A percentile compares a stretch with the other conserved stretches of the same genome.
Evolutionary conservation across 768 basidiomycete species (phyloP).

Genomic region (Pleurotus platypus): DNA sequence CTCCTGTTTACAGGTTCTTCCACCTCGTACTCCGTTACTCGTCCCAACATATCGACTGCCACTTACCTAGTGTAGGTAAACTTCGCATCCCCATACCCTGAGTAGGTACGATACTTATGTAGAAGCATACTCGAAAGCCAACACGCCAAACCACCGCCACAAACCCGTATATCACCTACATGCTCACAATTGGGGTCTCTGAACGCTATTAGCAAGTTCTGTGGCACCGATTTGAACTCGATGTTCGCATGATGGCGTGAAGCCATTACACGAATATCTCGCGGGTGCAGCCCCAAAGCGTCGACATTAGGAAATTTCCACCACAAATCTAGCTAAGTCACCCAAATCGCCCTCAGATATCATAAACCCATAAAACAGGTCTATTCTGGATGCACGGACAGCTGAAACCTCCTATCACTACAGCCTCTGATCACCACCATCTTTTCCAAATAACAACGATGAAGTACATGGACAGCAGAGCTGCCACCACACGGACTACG

Average conservation of each 20-base stretch:
- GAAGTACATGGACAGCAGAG: background rate
- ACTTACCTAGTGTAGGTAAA: too few relatives aligned
- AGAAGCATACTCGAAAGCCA: background rate
- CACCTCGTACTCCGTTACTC: too few relatives aligned
- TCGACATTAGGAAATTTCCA: background rate
- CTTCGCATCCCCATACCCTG: too few relatives aligned
- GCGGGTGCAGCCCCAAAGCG: background rate
- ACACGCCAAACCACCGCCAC: background rate
- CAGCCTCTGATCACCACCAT: background rate
- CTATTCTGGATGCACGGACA: too few relatives aligned
- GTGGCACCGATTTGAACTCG: background rate
- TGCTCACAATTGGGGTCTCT: background rate
- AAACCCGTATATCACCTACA: conserved; percentile 1
- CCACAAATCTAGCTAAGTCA: background rate
- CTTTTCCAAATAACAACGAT: conserved; percentile 2
- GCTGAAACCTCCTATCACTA: background rate
- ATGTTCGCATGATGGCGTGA: background rate
- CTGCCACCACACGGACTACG: background rate
- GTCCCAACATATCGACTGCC: too few relatives aligned
- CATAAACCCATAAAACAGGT: too few relatives aligned
- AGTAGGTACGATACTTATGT: too few relatives aligned
- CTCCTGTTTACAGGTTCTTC: too few relatives aligned
- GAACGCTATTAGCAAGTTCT: background rate
- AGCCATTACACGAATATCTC: background rate
- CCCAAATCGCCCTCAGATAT: too few relatives aligned